phyloP scores from a whole-genome alignment of 352 stramenopile genomes.

The Globisporangium polare region DNA sequence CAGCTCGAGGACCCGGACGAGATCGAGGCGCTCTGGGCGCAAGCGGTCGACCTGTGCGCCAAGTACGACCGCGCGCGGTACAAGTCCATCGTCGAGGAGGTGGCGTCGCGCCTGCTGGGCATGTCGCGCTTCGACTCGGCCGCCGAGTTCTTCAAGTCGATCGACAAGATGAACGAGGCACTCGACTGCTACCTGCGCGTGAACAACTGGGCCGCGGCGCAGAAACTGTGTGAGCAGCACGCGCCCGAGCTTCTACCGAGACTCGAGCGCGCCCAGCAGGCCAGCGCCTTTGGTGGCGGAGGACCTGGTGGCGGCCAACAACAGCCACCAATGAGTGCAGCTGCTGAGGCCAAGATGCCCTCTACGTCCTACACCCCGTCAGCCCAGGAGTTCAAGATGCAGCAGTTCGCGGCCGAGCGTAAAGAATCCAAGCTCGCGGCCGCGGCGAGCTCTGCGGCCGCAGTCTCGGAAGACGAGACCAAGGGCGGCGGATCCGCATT shows the following conservation, averaged over 20 bases:
- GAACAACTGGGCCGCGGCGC: slow-evolving; percentile 71
- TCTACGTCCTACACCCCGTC: slow-evolving; percentile 52
- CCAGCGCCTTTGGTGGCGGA: slow-evolving; percentile 63
- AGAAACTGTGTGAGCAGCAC: slow-evolving; percentile 79
- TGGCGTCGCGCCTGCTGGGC: slow-evolving; percentile 75
- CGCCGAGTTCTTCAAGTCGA: slow-evolving; percentile 85
- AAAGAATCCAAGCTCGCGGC: slow-evolving; percentile 49
- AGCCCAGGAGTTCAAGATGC: slow-evolving; percentile 42
- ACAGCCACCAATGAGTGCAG: slow-evolving; percentile 19
- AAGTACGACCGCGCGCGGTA: slow-evolving; percentile 87
- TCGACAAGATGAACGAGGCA: slow-evolving; percentile 91
- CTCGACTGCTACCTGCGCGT: slow-evolving; percentile 82
- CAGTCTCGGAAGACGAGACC: slow-evolving; percentile 27
- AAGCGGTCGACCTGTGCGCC: slow-evolving; percentile 85
- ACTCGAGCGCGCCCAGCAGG: slow-evolving; percentile 78
- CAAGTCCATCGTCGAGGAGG: slow-evolving; percentile 87
- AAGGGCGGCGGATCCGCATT: slow-evolving; percentile 56
- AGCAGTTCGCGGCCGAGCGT: slow-evolving; percentile 26
- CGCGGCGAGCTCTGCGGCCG: slow-evolving; percentile 2
- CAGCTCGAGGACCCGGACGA: slow-evolving; percentile 61
- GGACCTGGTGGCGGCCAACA: slow-evolving; percentile 2
- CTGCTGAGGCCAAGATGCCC: slow-evolving; percentile 47
- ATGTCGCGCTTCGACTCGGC: slow-evolving; percentile 86
- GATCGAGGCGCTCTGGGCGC: slow-evolving; percentile 86
- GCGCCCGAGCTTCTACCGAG: slow-evolving; percentile 74